A percentile compares a stretch with the other conserved stretches of the same genome.
These are phyloP conservation scores for Casuarina cunninghamiana DNA, from an alignment of 306 rosid species.

Conservation along the genomic window DNA sequence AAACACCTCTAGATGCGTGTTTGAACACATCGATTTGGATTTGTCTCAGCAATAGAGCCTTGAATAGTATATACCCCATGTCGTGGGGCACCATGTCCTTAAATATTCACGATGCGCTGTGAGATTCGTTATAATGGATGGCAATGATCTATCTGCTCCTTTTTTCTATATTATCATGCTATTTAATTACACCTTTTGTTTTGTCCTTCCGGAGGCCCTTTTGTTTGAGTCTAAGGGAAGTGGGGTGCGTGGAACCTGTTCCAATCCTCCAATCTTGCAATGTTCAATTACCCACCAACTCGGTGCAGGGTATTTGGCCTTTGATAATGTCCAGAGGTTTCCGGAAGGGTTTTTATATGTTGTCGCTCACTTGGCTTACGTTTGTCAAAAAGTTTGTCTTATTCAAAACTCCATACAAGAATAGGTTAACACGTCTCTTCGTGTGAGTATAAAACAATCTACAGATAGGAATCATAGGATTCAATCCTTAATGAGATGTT, in stretches of 20 bases:
- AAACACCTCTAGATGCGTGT: slow-evolving; percentile 36
- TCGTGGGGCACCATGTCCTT: slow-evolving; percentile 24
- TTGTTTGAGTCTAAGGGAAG: background rate
- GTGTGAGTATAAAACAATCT: too few relatives aligned
- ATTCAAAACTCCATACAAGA: too few relatives aligned
- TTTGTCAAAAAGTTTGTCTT: too few relatives aligned
- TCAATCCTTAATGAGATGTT: too few relatives aligned
- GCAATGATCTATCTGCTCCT: background rate
- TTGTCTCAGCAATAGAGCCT: background rate
- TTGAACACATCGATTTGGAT: slow-evolving; percentile 21
- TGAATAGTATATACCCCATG: slow-evolving; percentile 15
- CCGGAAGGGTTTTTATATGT: too few relatives aligned
- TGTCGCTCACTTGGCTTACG: too few relatives aligned
- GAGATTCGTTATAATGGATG: slow-evolving; percentile 19
- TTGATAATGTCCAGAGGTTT: too few relatives aligned
- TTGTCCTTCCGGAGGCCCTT: background rate
- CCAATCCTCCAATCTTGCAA: background rate
- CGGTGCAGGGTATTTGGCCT: too few relatives aligned
- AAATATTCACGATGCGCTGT: background rate
- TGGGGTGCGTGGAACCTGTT: slow-evolving; percentile 1
- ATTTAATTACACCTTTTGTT: background rate
- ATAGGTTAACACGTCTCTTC: too few relatives aligned
- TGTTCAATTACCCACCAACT: too few relatives aligned
- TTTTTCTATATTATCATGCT: background rate
- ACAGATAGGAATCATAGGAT: too few relatives aligned